Percentiles rank a stretch among this genome's conserved stretches.
Conservation (phyloP, 805 yeast species). For the Pichia insulana region DNA sequence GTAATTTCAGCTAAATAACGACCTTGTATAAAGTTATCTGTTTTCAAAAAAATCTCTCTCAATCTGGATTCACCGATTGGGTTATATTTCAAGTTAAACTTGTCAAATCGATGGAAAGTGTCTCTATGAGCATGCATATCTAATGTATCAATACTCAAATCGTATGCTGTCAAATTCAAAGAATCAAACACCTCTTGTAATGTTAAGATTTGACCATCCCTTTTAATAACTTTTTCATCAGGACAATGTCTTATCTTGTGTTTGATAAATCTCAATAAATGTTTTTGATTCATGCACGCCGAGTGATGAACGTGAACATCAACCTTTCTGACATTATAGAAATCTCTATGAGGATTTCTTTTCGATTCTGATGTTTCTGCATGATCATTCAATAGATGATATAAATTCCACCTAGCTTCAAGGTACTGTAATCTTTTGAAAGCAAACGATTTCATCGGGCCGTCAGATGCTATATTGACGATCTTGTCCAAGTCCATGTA, state of each 20-base stretch:
- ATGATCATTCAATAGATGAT: conserved; percentile 79
- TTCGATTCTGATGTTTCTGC: conserved; percentile 88
- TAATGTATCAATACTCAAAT: conserved; percentile 87
- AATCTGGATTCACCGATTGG: conserved; percentile 97
- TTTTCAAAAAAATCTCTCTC: conserved; percentile 91
- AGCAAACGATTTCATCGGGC: conserved; percentile 95
- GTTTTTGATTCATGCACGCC: conserved; percentile 99
- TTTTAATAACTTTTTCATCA: conserved; percentile 81
- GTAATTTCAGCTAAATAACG: conserved; percentile 88
- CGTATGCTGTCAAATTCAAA: conserved; percentile 85
- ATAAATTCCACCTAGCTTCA: conserved; percentile 95
- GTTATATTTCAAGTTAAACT: conserved; percentile 92
- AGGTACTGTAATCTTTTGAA: conserved; percentile 86
- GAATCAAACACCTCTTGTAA: conserved; percentile 88
- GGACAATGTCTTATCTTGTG: conserved; percentile 84
- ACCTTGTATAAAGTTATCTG: conserved; percentile 89
- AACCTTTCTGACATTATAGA: conserved; percentile 91
- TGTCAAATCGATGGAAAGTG: conserved; percentile 95
- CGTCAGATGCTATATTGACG: conserved; percentile 74
- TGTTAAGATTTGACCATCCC: conserved; percentile 86
- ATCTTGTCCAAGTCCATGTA: conserved; percentile 75
- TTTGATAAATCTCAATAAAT: conserved; percentile 85
- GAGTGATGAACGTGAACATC: conserved; percentile 99
- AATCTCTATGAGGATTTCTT: conserved; percentile 93
- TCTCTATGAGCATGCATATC: conserved; percentile 99